phyloP scores from a whole-genome alignment of 164 flowering plant genomes.

The Euptelea pleiosperma region DNA sequence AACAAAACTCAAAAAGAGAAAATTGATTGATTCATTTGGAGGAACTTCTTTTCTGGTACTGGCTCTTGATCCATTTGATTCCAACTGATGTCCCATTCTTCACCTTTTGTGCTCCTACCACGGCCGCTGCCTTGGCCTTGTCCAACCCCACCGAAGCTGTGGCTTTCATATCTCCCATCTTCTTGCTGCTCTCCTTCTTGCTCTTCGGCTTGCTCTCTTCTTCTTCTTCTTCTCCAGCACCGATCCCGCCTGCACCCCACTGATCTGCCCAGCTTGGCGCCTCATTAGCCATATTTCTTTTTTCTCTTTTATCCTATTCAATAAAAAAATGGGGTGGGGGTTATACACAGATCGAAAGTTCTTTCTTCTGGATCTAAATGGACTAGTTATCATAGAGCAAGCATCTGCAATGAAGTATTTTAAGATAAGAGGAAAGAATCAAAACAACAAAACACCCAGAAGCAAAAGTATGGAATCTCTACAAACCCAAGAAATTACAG shows the following conservation, averaged over 20 bases:
- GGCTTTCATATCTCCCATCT: constrained; percentile 38
- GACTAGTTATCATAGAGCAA: too few relatives aligned
- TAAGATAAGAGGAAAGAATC: too few relatives aligned
- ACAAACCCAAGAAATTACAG: too few relatives aligned
- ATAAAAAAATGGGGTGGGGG: too few relatives aligned
- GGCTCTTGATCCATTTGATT: constrained; percentile 66
- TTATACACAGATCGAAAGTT: too few relatives aligned
- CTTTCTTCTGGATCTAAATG: too few relatives aligned
- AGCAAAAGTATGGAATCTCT: too few relatives aligned
- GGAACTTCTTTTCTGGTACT: constrained; percentile 41
- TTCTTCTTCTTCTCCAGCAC: constrained; percentile 40
- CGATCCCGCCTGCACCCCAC: constrained; percentile 81
- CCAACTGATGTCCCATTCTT: constrained; percentile 49
- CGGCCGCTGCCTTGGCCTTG: constrained; percentile 53
- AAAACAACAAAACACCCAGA: too few relatives aligned
- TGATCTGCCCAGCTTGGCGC: constrained; percentile 91
- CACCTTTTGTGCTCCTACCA: constrained; percentile 54
- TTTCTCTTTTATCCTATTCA: too few relatives aligned
- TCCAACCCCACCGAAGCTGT: constrained; percentile 36
- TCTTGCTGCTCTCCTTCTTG: constrained; percentile 25
- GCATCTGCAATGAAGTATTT: too few relatives aligned
- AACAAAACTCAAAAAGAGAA: neutral
- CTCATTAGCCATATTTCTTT: constrained; percentile 39
- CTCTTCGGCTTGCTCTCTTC: constrained; percentile 8
- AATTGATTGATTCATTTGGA: constrained; percentile 20